Base-by-base conservation (phyloP, 805 yeast species). In the Kodamaea laetipori region DNA sequence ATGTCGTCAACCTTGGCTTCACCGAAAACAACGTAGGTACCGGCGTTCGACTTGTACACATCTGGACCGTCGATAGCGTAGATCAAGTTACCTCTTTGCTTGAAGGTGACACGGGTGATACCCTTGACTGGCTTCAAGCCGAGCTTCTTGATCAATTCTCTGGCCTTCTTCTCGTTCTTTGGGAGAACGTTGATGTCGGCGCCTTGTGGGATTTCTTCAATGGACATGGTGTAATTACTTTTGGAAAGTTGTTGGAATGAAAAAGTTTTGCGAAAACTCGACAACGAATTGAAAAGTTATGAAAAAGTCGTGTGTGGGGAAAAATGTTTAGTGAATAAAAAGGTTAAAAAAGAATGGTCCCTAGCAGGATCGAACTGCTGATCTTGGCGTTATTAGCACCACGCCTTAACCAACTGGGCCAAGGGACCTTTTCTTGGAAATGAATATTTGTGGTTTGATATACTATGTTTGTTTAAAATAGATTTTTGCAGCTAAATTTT, bases 1-100 rank as follows among this genome's bases (percentile, higher is more conserved):
- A 90, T 75, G 77, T 92, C 96, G 72, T 92, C 97, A 58, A 87
- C 86, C 80, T 89, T 87, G 66, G 97, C 95, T 76, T 90, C 97
- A 75, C 99, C 99, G 62, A 92, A 90, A 57, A 92, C 97, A 60
- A 92, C 84, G 79, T 86, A 94, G 58, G 95, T 84, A 67, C 97
- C 97, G 64, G 95, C 86, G 53, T 83, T 79, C 51, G 97, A 84
- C 74, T 80, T 88, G 95, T 77, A 92, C 49, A 94, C 98, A 59
- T 90, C 97, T 71, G 99, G 99, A 57, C 73, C 69, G 69, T 88
- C 94, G 74, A 92, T 87, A 65, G 94, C 96, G 70, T 84, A 81
- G 66, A 90, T 84, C 67, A 84, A 81, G 82, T 88, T 87, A 69
- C 90, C 90, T 76, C 87, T 84, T 78, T 84, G 88, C 77, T 85